Percentiles rank a stretch among this genome's conserved stretches.
Conservation (phyloP, 2,329 filamentous ascomycete species). For the Bipolaris zeicola region DNA sequence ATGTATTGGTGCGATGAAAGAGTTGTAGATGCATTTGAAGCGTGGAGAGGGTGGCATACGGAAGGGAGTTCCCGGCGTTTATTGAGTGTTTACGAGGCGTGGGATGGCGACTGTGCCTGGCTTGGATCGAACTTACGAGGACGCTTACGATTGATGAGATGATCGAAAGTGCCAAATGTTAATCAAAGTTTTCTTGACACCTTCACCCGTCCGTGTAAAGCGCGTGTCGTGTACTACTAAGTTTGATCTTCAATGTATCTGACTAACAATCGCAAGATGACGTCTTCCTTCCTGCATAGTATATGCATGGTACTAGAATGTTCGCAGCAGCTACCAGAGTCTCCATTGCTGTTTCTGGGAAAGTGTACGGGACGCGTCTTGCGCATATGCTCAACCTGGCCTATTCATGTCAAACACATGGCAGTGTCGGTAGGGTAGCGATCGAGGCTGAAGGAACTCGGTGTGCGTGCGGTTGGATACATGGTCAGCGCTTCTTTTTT, state of each 20-base stretch:
- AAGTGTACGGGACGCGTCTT: background rate
- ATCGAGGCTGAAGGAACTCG: background rate
- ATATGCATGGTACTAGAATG: background rate
- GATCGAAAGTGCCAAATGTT: background rate
- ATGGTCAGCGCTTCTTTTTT: background rate
- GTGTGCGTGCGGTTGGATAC: background rate
- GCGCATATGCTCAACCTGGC: background rate
- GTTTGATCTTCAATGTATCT: background rate
- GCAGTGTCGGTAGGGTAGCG: background rate
- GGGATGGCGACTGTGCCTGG: background rate
- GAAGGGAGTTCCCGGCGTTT: conserved; percentile 16
- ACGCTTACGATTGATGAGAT: background rate
- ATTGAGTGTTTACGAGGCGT: background rate
- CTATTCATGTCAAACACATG: background rate
- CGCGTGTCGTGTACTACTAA: background rate
- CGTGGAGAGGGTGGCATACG: conserved; percentile 13
- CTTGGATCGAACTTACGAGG: background rate
- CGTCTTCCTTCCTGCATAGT: background rate
- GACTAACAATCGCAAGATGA: background rate
- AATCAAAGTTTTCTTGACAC: background rate
- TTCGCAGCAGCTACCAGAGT: background rate
- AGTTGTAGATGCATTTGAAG: conserved; percentile 2
- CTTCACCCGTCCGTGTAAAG: background rate
- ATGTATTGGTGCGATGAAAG: background rate
- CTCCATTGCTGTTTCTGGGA: background rate